These are phyloP conservation scores for Dioscorea alata DNA, from an alignment of 106 monocot genomes.

Conservation along the genomic window DNA sequence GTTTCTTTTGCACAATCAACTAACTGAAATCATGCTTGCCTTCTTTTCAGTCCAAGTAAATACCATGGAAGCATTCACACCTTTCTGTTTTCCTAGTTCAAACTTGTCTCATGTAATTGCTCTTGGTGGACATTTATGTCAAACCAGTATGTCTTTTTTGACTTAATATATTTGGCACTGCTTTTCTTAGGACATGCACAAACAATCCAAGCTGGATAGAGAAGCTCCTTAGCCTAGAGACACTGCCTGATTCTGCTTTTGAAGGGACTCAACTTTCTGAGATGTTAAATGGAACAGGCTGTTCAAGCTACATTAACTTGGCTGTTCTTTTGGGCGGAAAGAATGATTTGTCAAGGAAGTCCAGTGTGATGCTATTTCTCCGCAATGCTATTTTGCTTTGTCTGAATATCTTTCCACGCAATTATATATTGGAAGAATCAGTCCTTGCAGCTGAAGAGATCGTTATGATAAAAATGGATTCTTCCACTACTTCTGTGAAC, in stretches of 20 bases:
- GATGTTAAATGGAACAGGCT: conserved; percentile 3
- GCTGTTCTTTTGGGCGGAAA: conserved; percentile 19
- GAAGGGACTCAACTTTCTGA: conserved; percentile 25
- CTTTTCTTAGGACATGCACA: conserved; percentile 63
- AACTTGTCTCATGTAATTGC: too few relatives aligned
- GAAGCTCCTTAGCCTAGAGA: conserved; percentile 59
- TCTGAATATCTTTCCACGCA: conserved; percentile 69
- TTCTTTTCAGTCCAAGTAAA: too few relatives aligned
- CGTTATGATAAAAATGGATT: conserved; percentile 15
- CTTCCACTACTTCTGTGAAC: conserved; percentile 27
- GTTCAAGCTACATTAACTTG: conserved; percentile 17
- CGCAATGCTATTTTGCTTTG: conserved; percentile 68
- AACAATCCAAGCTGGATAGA: conserved; percentile 78
- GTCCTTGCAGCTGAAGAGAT: conserved; percentile 60
- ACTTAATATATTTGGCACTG: neutral
- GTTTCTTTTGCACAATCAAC: too few relatives aligned
- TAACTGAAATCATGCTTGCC: too few relatives aligned
- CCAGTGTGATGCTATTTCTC: conserved; percentile 45
- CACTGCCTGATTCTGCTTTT: conserved; percentile 39
- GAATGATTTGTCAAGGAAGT: conserved; percentile 25
- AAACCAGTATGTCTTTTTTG: neutral
- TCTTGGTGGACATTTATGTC: too few relatives aligned
- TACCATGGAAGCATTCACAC: too few relatives aligned
- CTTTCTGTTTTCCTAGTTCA: too few relatives aligned
- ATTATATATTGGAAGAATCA: conserved; percentile 75